A percentile compares a stretch with the other conserved stretches of the same genome.
These are phyloP conservation scores for Rhododendron griersonianum DNA, from an alignment of 148 eudicot species.

Conservation along the genomic window DNA sequence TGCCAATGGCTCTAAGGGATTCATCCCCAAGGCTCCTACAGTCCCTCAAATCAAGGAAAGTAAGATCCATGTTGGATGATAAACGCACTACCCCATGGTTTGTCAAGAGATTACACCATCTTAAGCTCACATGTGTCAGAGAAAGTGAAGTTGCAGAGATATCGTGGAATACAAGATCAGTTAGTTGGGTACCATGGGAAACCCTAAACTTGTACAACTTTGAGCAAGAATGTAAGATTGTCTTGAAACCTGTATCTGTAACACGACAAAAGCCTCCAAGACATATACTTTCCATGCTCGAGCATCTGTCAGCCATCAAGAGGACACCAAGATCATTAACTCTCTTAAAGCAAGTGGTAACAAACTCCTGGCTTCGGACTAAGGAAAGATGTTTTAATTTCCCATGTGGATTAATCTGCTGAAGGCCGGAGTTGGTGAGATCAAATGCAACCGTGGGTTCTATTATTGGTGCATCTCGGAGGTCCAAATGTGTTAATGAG, in stretches of 20 bases:
- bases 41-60: slow-evolving; percentile 79
- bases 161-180: slow-evolving; percentile 88
- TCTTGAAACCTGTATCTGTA: slow-evolving; percentile 50
- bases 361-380: slow-evolving; percentile 81
- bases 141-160: slow-evolving; percentile 81
- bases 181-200: slow-evolving; percentile 69
- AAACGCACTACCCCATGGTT: slow-evolving; percentile 55
- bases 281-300: slow-evolving; percentile 78
- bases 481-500: slow-evolving; percentile 74
- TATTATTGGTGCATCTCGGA: slow-evolving; percentile 89
- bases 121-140: slow-evolving; percentile 71
- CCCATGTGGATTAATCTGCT: slow-evolving; percentile 73
- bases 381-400: slow-evolving; percentile 81
- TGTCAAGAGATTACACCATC: slow-evolving; percentile 94
- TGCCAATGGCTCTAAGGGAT: slow-evolving; percentile 23
- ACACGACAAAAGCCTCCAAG: slow-evolving; percentile 96
- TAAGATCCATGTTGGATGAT: slow-evolving; percentile 62
- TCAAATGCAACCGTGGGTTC: slow-evolving; percentile 78
- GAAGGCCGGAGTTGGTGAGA: slow-evolving; percentile 84
- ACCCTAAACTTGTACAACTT: slow-evolving; percentile 68
- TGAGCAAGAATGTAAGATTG: slow-evolving; percentile 49
- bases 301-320: slow-evolving; percentile 83
- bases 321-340: slow-evolving; percentile 92
- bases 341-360: slow-evolving; percentile 64
- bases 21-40: slow-evolving; percentile 88